These are phyloP conservation scores for Phytophthora crassamura DNA, from an alignment of 352 stramenopile genomes.

Conservation along the genomic window DNA sequence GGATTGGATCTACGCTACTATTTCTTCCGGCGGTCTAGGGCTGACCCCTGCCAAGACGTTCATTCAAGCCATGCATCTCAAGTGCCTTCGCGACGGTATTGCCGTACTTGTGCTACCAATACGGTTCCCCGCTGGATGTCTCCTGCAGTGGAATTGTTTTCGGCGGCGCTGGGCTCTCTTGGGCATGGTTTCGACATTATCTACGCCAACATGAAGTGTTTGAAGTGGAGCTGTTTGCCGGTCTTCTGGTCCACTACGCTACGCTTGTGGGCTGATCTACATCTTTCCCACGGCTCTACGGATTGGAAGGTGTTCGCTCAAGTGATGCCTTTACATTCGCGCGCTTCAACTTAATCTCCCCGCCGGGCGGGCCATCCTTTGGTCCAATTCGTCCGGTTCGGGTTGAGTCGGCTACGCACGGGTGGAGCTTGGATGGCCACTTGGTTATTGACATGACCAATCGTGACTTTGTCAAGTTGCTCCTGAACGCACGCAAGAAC, in stretches of 20 bases:
- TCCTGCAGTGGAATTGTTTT: background rate
- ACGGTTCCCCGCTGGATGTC: background rate
- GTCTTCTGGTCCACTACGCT: background rate
- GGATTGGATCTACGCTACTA: conserved; percentile 4
- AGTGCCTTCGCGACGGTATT: background rate
- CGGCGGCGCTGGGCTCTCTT: background rate
- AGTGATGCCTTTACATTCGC: conserved; percentile 6
- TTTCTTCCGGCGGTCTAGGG: background rate
- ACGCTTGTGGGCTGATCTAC: background rate
- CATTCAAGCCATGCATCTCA: background rate
- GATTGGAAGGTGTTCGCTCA: background rate
- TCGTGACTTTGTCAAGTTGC: conserved; percentile 1
- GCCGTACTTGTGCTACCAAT: background rate
- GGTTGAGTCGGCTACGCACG: conserved; percentile 9
- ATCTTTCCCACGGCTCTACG: background rate
- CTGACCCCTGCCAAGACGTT: background rate
- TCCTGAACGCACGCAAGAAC: background rate
- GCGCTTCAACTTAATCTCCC: background rate
- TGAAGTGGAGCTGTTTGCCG: background rate
- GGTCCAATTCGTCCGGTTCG: background rate
- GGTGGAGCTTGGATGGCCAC: background rate
- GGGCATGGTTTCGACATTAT: background rate
- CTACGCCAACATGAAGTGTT: background rate
- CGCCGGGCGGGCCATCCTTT: background rate
- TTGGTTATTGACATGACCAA: conserved; percentile 4